These are phyloP conservation scores for Cladophialophora carrionii DNA, from an alignment of 2,329 filamentous ascomycete species.

Conservation along the genomic window DNA sequence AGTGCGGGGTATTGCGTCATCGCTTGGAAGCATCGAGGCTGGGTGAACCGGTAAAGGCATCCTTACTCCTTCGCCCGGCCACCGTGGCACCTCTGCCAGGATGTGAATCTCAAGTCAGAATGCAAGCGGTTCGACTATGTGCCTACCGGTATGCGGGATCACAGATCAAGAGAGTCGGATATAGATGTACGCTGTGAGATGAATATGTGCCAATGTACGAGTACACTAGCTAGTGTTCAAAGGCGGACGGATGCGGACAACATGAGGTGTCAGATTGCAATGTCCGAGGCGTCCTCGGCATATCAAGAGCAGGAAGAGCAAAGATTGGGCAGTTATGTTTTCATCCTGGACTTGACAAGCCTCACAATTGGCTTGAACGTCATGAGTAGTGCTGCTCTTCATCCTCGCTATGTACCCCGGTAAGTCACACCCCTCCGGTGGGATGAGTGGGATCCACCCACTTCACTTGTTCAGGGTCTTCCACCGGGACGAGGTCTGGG, in stretches of 20 bases:
- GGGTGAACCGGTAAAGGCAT: background rate
- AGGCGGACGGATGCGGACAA: background rate
- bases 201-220: background rate
- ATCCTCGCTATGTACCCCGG: background rate
- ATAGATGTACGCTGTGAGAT: background rate
- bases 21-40: too few species aligned
- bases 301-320: too few species aligned
- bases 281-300: constrained; percentile 4
- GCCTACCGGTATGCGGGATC: background rate
- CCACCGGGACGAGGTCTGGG: constrained; percentile 49
- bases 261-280: background rate
- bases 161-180: background rate
- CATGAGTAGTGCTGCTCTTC: background rate
- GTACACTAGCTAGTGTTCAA: background rate
- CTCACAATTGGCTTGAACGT: background rate
- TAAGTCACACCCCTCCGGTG: constrained; percentile 39
- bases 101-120: background rate
- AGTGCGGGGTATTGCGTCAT: background rate
- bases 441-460: constrained; percentile 53
- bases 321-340: background rate
- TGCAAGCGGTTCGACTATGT: background rate
- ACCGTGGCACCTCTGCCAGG: background rate
- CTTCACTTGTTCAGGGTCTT: constrained; percentile 50
- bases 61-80: too few species aligned
- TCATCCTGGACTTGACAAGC: background rate